Base-by-base conservation (phyloP, 805 yeast genomes). In the Wickerhamia fluorescens region DNA sequence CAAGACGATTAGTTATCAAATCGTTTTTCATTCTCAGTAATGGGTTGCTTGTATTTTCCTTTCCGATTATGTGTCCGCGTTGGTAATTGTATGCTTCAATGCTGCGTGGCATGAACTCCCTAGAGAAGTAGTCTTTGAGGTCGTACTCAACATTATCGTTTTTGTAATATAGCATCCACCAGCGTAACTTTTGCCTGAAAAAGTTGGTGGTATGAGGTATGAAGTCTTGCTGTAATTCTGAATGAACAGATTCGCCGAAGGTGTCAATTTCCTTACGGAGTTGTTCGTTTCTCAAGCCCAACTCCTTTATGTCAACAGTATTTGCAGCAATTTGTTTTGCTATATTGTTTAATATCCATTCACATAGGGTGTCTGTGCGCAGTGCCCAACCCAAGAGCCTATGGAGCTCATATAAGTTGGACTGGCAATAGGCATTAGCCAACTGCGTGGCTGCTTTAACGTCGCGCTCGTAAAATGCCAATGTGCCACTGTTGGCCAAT, bases 111-210 rank as follows among this genome's bases (percentile, higher is more conserved):
- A 63, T 60, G 41, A 63, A 63, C 20, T 50, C 40, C 6, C 38
- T 27, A 24, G 34, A 45, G 34, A 63, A 54, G 39, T 34, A 60
- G 32, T 63, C 70, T 33, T 63, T 63, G 24, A 63, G 36, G 21
- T 52, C 56, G 33, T 63, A 63, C 40, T 61, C 68, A 14, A 63
- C 61, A 36, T 63, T 62, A 28, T 63, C 70, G 35, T 63, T 63
- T 26, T 50, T 51, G 32, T 44, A 45, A 38, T 63, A 63, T n/a
- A 63, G 40, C 37, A 47, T 61, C 64, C 66, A 63, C 68, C 68
- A 63, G 11, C 41, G 39, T 28, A 63, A 49, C 11, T 44, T 49
- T 12, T 40, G 43, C 14, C 30, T 34, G 47, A 63, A 60, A 27
- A 52, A 59, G 1, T 31, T 36, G 11, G 35, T 37, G 2, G 64